These are phyloP conservation scores for Termitomyces eurrhizus DNA, from an alignment of 768 basidiomycete genomes.

Conservation along the genomic window DNA sequence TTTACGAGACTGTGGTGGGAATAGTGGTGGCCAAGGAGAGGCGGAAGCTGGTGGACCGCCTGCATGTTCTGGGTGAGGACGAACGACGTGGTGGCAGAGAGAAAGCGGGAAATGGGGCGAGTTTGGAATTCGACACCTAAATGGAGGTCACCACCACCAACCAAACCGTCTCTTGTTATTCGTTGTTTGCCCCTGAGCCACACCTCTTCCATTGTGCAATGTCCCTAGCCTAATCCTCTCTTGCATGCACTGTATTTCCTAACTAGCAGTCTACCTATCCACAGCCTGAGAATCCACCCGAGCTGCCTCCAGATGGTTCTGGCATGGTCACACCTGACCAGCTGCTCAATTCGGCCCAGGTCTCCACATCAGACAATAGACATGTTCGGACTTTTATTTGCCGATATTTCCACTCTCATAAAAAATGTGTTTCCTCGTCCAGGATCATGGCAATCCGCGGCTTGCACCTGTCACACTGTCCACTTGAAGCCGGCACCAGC, in stretches of 20 bases:
- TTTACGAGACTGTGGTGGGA: slow-evolving; percentile 44
- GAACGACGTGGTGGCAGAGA: slow-evolving; percentile 49
- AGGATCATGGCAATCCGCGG: slow-evolving; percentile 10
- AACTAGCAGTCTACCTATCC: not conserved
- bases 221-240: not conserved
- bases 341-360: slow-evolving; percentile 1
- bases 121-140: slow-evolving; percentile 37
- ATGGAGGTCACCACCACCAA: slow-evolving; percentile 34
- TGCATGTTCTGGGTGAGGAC: slow-evolving; percentile 58
- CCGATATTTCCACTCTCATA: slow-evolving; percentile 1
- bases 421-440: slow-evolving; percentile 2
- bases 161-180: slow-evolving; percentile 25
- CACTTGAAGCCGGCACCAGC: not conserved
- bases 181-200: slow-evolving; percentile 32
- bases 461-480: slow-evolving; percentile 1
- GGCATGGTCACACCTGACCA: slow-evolving; percentile 15
- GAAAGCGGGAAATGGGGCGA: slow-evolving; percentile 25
- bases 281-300: not conserved
- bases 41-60: slow-evolving; percentile 63
- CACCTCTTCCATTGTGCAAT: slow-evolving; percentile 5
- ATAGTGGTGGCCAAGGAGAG: slow-evolving; percentile 66
- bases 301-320: slow-evolving; percentile 1
- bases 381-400: slow-evolving; percentile 15
- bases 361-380: slow-evolving; percentile 11
- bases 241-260: not conserved